Conservation (phyloP, 2,329 filamentous ascomycete genomes). For the Rhynchosporium secalis region DNA sequence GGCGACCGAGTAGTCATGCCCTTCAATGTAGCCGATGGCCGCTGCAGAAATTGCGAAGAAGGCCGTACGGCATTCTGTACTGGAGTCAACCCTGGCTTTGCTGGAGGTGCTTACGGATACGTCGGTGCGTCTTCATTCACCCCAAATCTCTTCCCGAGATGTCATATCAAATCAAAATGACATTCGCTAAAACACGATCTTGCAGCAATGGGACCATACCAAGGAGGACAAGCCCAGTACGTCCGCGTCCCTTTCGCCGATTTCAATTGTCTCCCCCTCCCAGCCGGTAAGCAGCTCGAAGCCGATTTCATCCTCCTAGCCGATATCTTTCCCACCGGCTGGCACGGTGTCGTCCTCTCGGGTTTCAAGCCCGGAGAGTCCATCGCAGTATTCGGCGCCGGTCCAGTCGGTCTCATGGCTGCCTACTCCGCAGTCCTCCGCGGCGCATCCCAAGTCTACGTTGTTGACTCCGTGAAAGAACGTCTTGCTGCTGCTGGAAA, state of each 20-base stretch:
- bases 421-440: conserved; percentile 62
- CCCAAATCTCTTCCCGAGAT: neutral
- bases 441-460: conserved; percentile 60
- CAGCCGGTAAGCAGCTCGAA: conserved; percentile 65
- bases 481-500: conserved; percentile 58
- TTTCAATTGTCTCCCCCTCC: conserved; percentile 64
- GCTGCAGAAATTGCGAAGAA: conserved; percentile 81
- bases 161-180: no score
- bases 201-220: conserved; percentile 56
- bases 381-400: conserved; percentile 65
- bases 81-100: conserved; percentile 61
- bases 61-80: conserved; percentile 78
- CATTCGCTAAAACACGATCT: neutral
- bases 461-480: conserved; percentile 63
- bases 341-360: conserved; percentile 57
- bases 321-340: conserved; percentile 53
- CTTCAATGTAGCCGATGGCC: conserved; percentile 78
- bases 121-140: conserved; percentile 32
- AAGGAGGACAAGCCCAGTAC: conserved; percentile 73
- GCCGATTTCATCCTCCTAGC: conserved; percentile 57
- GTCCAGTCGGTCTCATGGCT: conserved; percentile 66
- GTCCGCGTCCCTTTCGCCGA: conserved; percentile 66
- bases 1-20: conserved; percentile 81
- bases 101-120: conserved; percentile 60
- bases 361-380: conserved; percentile 61